Evolutionary conservation across 1,284 basidiomycete genomes (phyloP).

Genomic region (Bjerkandera adusta): DNA sequence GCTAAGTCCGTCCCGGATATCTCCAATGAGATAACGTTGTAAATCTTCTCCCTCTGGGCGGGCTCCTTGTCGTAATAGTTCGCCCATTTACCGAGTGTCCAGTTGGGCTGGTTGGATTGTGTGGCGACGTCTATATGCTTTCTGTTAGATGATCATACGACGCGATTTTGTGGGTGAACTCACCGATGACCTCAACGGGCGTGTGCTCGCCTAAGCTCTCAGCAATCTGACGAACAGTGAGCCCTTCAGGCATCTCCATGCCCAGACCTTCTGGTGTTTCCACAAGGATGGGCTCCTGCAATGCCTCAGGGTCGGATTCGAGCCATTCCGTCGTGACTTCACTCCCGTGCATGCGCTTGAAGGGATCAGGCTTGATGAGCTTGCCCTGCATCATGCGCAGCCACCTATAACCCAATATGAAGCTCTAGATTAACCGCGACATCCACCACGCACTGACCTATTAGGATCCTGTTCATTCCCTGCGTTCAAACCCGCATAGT

Average conservation of each 20-base stretch:
- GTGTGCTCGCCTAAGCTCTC: conserved; percentile 74
- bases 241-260: conserved; percentile 79
- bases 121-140: conserved; percentile 69
- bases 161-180: conserved; percentile 18
- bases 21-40: conserved; percentile 39
- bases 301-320: conserved; percentile 61
- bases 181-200: conserved; percentile 89
- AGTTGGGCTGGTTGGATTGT: conserved; percentile 78
- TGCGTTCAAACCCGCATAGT: conserved; percentile 68
- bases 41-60: conserved; percentile 72
- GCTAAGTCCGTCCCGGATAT: conserved; percentile 36
- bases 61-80: conserved; percentile 77
- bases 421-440: not conserved
- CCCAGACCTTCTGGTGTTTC: conserved; percentile 75
- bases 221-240: conserved; percentile 80
- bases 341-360: conserved; percentile 63
- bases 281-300: conserved; percentile 77
- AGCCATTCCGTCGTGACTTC: conserved; percentile 74
- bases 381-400: conserved; percentile 64
- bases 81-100: conserved; percentile 91
- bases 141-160: conserved; percentile 9
- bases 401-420: conserved; percentile 55
- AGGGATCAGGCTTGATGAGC: conserved; percentile 55
- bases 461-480: conserved; percentile 63
- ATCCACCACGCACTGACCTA: conserved; percentile 10